Base-by-base conservation (phyloP, 495 filamentous ascomycete genomes). In the Xeromyces bisporus region DNA sequence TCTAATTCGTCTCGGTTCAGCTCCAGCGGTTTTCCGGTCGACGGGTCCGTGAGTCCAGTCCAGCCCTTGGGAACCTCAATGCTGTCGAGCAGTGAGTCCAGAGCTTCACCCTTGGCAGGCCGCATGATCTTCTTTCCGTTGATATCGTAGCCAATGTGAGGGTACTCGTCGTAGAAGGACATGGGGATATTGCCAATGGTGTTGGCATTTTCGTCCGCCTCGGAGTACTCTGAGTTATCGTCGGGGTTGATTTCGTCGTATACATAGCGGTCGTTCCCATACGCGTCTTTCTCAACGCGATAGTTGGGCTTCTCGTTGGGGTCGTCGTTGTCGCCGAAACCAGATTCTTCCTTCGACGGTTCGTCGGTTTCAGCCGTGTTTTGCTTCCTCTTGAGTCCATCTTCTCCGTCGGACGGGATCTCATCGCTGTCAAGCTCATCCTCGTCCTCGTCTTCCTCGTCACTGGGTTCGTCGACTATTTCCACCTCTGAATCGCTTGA, bases 51-150 rank as follows among this genome's bases (percentile, higher is more conserved):
- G 12, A 96, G 67, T 31, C 89, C 89, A 32, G 89, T 97, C 84
- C 85, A 97, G 32, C 89, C 91, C 66, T 92, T 83, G 16, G 89
- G 89, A n/a, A 97, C 62, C 41, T 97, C 89, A 40, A 97, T 96
- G 51, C 80, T 92, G 43, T 96, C 86, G 17, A 97, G 66, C 26
- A 97, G 64, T 4, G 83, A 82, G 68, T 97, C 91, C 18, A 97
- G 60, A 23, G 91, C 89, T 47, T 91, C 78, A 20, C 89, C 89
- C 47, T 83, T 85, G 18, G 89, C 89, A 2, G 89, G 89, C 28
- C 89, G 80, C 73, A 91, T 76, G 34, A 97, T 91, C 53, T 81
- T 92, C 64, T 85, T 93, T 51, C 89, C 89, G 57, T 97, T 92
- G 55, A 97, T 93, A 48, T 94, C 80, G 55, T 97, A 97, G 25